phyloP scores from a whole-genome alignment of 306 rosid species.

The Lithocarpus polystachyus region DNA sequence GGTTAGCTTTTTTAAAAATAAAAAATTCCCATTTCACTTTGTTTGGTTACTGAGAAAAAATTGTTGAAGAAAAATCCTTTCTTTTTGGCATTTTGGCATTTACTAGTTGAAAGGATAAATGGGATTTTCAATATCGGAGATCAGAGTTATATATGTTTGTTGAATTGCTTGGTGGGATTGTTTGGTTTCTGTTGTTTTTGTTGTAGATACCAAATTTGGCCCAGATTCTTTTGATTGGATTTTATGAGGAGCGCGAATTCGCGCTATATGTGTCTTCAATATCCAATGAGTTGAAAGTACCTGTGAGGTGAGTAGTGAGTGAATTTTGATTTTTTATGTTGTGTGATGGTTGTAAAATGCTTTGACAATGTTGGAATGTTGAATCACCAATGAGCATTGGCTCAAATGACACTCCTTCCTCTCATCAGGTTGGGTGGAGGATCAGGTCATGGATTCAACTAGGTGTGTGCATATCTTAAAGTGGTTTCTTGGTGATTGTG shows the following conservation, averaged over 20 bases:
- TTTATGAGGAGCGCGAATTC: conserved; percentile 93
- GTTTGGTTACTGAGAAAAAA: background rate
- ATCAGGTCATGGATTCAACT: no score
- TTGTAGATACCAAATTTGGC: conserved; percentile 84
- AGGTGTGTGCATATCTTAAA: background rate
- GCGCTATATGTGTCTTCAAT: conserved; percentile 87
- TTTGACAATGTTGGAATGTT: background rate
- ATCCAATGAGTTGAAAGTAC: conserved; percentile 87
- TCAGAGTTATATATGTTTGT: background rate
- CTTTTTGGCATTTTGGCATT: background rate
- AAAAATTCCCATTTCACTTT: background rate
- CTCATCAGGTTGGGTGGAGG: no score
- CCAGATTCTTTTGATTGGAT: conserved; percentile 82
- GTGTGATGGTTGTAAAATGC: conserved; percentile 3
- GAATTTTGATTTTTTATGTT: background rate
- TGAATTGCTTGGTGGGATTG: conserved; percentile 2
- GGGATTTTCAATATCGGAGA: background rate
- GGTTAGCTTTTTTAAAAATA: conserved; percentile 39
- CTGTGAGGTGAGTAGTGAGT: conserved; percentile 66
- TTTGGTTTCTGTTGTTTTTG: conserved; percentile 8
- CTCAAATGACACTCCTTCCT: no score
- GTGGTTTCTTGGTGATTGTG: conserved; percentile 5
- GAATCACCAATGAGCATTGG: no score
- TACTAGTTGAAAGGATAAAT: no score
- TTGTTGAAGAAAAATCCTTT: background rate